Evolutionary conservation across 441 rosid species (phyloP).

Genomic region (Erodium chrysanthum): DNA sequence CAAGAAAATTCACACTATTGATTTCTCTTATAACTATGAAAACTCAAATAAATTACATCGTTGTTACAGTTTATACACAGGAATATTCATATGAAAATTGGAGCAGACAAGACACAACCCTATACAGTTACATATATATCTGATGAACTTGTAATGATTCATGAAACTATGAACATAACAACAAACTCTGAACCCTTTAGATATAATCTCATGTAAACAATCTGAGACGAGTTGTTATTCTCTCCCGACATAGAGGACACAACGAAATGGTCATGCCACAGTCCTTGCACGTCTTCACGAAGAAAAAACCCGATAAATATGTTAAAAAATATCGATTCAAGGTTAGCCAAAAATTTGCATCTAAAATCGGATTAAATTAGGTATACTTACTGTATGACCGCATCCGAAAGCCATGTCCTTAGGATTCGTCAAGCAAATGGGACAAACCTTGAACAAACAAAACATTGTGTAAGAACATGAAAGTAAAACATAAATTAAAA

Average conservation of each 20-base stretch:
- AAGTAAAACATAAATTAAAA: background rate
- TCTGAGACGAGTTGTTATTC: conserved; percentile 60
- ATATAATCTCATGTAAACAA: conserved; percentile 37
- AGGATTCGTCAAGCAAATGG: conserved; percentile 80
- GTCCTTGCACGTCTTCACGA: conserved; percentile 76
- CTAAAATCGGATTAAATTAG: background rate
- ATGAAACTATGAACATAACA: background rate
- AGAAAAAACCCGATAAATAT: conserved; percentile 4
- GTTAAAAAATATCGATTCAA: too few relatives aligned
- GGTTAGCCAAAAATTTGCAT: too few relatives aligned
- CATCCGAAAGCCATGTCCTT: conserved; percentile 95
- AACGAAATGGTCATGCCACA: conserved; percentile 41
- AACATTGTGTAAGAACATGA: background rate
- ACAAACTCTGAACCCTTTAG: background rate
- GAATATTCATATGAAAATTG: too few relatives aligned
- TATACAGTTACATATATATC: background rate
- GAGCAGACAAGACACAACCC: background rate
- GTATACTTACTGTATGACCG: conserved; percentile 60
- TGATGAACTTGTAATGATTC: background rate
- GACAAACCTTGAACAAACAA: conserved; percentile 54
- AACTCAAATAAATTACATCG: too few relatives aligned
- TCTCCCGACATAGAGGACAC: conserved; percentile 70
- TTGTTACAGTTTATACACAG: too few relatives aligned
- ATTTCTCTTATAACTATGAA: background rate
- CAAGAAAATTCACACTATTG: background rate